Evolutionary conservation across 106 monocot species (phyloP).

Genomic region (Phalaenopsis equestris): DNA sequence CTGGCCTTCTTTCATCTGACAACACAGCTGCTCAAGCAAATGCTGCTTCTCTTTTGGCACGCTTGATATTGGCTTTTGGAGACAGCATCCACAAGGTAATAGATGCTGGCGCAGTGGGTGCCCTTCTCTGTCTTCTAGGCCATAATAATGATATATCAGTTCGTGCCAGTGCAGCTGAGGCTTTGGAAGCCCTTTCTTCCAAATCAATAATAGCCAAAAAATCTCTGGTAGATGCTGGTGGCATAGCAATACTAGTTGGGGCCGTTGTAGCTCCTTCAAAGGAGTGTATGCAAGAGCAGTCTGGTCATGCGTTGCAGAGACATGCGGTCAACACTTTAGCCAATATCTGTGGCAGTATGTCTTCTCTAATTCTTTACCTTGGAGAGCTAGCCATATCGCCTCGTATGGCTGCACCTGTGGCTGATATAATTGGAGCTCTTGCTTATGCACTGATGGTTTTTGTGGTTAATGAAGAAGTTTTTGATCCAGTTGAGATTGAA

Average conservation of each 20-base stretch:
- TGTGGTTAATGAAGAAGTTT: conserved; percentile 36
- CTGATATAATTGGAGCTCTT: conserved; percentile 66
- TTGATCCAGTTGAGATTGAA: conserved; percentile 47
- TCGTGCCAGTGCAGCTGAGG: conserved; percentile 76
- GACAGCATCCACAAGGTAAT: conserved; percentile 71
- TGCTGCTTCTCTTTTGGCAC: conserved; percentile 75
- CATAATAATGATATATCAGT: conserved; percentile 65
- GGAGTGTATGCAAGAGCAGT: conserved; percentile 72
- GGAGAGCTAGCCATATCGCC: conserved; percentile 40
- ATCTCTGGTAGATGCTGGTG: conserved; percentile 62
- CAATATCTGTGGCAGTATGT: conserved; percentile 75
- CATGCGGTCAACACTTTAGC: conserved; percentile 54
- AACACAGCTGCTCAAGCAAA: conserved; percentile 66
- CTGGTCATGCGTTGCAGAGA: conserved; percentile 48
- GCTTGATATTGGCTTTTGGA: conserved; percentile 57
- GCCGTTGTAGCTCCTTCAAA: conserved; percentile 67
- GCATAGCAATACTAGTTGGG: conserved; percentile 58
- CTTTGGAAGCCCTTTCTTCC: conserved; percentile 61
- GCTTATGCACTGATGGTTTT: conserved; percentile 75
- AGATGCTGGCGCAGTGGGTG: conserved; percentile 50
- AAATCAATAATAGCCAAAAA: conserved; percentile 63
- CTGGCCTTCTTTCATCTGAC: conserved; percentile 52
- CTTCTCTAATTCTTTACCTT: conserved; percentile 54
- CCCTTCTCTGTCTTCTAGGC: conserved; percentile 44
- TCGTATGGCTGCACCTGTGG: conserved; percentile 36